These are phyloP conservation scores for Cutaneotrichosporon dermatis DNA, from an alignment of 1,284 basidiomycete genomes.

Conservation along the genomic window DNA sequence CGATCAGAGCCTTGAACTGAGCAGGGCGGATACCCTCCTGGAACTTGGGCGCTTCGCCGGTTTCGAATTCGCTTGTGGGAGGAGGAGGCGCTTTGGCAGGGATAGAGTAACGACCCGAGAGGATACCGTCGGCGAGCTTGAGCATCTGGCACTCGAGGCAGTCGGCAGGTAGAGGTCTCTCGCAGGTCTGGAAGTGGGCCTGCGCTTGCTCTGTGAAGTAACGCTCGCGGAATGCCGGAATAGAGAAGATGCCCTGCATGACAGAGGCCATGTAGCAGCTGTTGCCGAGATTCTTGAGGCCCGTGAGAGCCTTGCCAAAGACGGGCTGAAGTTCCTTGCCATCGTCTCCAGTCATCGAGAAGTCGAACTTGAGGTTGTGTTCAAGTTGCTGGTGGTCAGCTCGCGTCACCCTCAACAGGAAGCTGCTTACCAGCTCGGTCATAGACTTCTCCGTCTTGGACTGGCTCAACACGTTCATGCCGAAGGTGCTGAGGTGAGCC, in stretches of 20 bases:
- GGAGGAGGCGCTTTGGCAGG: slow-evolving; percentile 51
- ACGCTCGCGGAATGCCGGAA: slow-evolving; percentile 69
- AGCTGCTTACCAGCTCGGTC: slow-evolving; percentile 87
- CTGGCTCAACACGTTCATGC: slow-evolving; percentile 77
- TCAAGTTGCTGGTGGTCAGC: slow-evolving; percentile 98
- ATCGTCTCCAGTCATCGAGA: slow-evolving; percentile 85
- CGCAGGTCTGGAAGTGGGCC: slow-evolving; percentile 64
- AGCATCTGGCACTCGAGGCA: slow-evolving; percentile 94
- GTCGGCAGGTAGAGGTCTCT: slow-evolving; percentile 65
- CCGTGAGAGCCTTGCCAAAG: slow-evolving; percentile 84
- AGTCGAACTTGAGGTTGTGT: slow-evolving; percentile 92
- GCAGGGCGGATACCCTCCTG: slow-evolving; percentile 80
- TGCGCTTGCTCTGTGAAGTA: slow-evolving; percentile 59
- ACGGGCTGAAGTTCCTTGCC: slow-evolving; percentile 83
- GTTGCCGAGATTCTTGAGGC: slow-evolving; percentile 89
- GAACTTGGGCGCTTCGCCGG: slow-evolving; percentile 54
- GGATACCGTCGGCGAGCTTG: slow-evolving; percentile 86
- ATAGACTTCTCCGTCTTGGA: slow-evolving; percentile 95
- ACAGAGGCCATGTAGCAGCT: slow-evolving; percentile 98
- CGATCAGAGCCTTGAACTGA: slow-evolving; percentile 84
- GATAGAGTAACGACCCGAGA: slow-evolving; percentile 85
- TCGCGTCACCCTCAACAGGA: too few relatives aligned
- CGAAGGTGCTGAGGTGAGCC: slow-evolving; percentile 72
- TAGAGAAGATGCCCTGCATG: slow-evolving; percentile 78
- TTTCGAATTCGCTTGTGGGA: slow-evolving; percentile 36